These are phyloP conservation scores for Lentinula lateritia DNA, from an alignment of 768 basidiomycete species.

Conservation along the genomic window DNA sequence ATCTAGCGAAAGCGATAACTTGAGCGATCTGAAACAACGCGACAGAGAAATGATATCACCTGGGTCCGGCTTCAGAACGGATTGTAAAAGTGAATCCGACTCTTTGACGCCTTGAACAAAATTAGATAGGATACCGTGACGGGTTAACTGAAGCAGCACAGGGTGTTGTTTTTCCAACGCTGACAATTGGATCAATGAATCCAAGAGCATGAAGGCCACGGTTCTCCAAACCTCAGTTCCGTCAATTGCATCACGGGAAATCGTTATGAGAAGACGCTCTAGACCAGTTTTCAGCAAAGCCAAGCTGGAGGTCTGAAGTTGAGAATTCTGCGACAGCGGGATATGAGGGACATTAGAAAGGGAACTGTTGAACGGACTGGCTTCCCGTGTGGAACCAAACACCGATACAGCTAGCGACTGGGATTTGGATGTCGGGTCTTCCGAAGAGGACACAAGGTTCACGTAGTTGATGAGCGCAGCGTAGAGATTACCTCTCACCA, in stretches of 20 bases:
- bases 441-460: slow-evolving; percentile 55
- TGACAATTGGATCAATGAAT: slow-evolving; percentile 72
- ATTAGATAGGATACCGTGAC: slow-evolving; percentile 74
- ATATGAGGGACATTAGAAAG: slow-evolving; percentile 24
- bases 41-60: slow-evolving; percentile 44
- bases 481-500: slow-evolving; percentile 93
- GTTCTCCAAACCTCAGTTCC: slow-evolving; percentile 98
- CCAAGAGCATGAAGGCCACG: slow-evolving; percentile 86
- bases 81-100: slow-evolving; percentile 65
- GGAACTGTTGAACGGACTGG: slow-evolving; percentile 31
- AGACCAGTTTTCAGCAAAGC: slow-evolving; percentile 59
- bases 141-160: slow-evolving; percentile 51
- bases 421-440: slow-evolving; percentile 12
- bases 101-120: slow-evolving; percentile 86
- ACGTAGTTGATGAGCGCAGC: slow-evolving; percentile 87
- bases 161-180: slow-evolving; percentile 62
- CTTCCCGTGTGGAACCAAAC: slow-evolving; percentile 29
- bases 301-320: slow-evolving; percentile 60
- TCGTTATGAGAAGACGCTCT: slow-evolving; percentile 66
- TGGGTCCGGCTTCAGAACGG: slow-evolving; percentile 83
- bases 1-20: slow-evolving; percentile 29
- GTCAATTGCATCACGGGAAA: slow-evolving; percentile 90
- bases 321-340: slow-evolving; percentile 14
- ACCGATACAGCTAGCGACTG: slow-evolving; percentile 32
- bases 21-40: slow-evolving; percentile 6